These are phyloP conservation scores for Hypoxylon lienhwacheense DNA, from an alignment of 495 filamentous ascomycete species.

Conservation along the genomic window DNA sequence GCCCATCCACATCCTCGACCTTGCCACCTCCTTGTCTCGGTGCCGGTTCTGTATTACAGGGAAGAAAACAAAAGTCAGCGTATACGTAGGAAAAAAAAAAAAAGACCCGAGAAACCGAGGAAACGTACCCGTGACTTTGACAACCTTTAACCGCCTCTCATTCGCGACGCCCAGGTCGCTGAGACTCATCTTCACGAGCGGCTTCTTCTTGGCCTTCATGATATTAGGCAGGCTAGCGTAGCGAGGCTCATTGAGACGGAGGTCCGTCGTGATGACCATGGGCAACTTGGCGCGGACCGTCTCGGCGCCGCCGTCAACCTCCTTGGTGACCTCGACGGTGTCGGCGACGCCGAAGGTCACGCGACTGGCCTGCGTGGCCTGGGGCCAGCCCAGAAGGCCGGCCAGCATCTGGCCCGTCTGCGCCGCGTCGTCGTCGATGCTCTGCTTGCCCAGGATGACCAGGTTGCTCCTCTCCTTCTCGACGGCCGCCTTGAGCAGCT, in stretches of 20 bases:
- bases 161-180: conserved; percentile 77
- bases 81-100: neutral
- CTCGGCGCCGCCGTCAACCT: conserved; percentile 95
- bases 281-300: conserved; percentile 82
- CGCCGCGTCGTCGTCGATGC: conserved; percentile 91
- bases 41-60: conserved; percentile 70
- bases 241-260: conserved; percentile 90
- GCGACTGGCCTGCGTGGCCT: conserved; percentile 89
- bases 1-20: conserved; percentile 93
- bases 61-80: conserved; percentile 13
- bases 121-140: conserved; percentile 78
- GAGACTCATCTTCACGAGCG: conserved; percentile 84
- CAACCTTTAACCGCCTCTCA: conserved; percentile 75
- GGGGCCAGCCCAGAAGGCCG: conserved; percentile 85
- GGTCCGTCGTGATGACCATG: conserved; percentile 90
- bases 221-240: conserved; percentile 97
- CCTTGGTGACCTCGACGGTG: conserved; percentile 71
- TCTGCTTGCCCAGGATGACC: conserved; percentile 94
- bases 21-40: conserved; percentile 90
- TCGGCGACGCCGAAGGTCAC: conserved; percentile 68
- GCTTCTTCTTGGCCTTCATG: conserved; percentile 99
- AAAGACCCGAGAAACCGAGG: conserved; percentile 3
- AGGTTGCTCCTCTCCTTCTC: conserved; percentile 83
- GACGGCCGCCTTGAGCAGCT: conserved; percentile 77
- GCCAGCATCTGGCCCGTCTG: conserved; percentile 99